A percentile compares a stretch with the other conserved stretches of the same genome.
phyloP scores from a whole-genome alignment of 2,329 filamentous ascomycete genomes.

The Orbilia quercus region DNA sequence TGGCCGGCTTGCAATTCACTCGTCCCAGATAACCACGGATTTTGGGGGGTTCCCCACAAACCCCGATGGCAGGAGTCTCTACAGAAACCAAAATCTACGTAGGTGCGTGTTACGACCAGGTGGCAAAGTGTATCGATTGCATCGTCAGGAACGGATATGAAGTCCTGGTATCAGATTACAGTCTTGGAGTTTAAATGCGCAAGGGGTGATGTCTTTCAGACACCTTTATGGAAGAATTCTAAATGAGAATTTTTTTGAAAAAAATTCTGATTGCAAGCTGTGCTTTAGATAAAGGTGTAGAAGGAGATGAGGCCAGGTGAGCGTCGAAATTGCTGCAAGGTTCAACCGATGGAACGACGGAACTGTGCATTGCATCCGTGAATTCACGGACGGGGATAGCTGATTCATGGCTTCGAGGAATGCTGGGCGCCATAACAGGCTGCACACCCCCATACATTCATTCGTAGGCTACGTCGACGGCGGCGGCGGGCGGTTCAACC shows the following conservation, averaged over 20 bases:
- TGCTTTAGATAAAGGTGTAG: constrained; percentile 30
- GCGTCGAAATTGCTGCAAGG: constrained; percentile 40
- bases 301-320: constrained; percentile 27
- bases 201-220: constrained; percentile 11
- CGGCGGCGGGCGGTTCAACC: constrained; percentile 13
- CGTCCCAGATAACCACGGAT: constrained; percentile 29
- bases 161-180: constrained; percentile 30
- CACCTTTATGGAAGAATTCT: constrained; percentile 48
- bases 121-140: constrained; percentile 36
- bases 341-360: constrained; percentile 42
- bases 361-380: constrained; percentile 49
- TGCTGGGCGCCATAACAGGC: constrained; percentile 15
- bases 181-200: constrained; percentile 16
- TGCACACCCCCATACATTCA: not conserved
- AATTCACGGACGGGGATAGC: constrained; percentile 24
- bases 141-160: constrained; percentile 35
- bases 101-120: constrained; percentile 30
- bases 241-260: constrained; percentile 7
- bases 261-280: constrained; percentile 12
- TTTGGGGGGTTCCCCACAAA: constrained; percentile 19
- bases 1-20: no score
- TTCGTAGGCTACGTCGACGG: not conserved
- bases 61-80: constrained; percentile 17
- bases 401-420: constrained; percentile 35
- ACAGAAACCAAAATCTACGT: constrained; percentile 5